Percentiles rank a stretch among this genome's conserved stretches.
These are phyloP conservation scores for Endocalyx cinctus DNA, from an alignment of 2,329 filamentous ascomycete species.

Conservation along the genomic window DNA sequence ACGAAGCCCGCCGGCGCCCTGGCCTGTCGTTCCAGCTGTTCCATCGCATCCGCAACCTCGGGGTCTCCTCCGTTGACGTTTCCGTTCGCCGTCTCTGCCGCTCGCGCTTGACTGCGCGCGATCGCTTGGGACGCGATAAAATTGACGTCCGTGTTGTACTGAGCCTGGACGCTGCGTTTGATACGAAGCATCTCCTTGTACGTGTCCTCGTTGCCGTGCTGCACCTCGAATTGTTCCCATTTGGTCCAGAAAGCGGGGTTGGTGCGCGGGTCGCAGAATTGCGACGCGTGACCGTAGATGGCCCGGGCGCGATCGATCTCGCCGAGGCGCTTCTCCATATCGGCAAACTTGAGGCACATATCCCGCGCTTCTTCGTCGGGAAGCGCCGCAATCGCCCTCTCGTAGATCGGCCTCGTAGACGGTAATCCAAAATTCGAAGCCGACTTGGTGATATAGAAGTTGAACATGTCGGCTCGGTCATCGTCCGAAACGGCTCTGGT, in stretches of 20 bases:
- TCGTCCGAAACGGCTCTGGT: conserved; percentile 93
- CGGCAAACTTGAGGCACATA: conserved; percentile 98
- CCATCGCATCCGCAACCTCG: conserved; percentile 76
- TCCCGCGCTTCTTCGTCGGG: conserved; percentile 90
- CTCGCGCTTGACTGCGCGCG: conserved; percentile 66
- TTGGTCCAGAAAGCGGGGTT: conserved; percentile 90
- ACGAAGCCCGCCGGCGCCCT: conserved; percentile 88
- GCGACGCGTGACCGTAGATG: conserved; percentile 93
- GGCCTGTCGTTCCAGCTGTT: conserved; percentile 81
- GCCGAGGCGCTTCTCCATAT: conserved; percentile 87
- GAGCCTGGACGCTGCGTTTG: conserved; percentile 93
- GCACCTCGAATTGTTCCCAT: conserved; percentile 96
- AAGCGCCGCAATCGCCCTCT: conserved; percentile 88
- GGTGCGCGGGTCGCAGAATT: conserved; percentile 94
- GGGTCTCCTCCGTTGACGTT: conserved; percentile 40
- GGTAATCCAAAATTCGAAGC: conserved; percentile 96
- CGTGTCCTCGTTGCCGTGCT: conserved; percentile 97
- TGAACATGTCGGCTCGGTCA: conserved; percentile 95
- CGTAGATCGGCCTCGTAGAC: conserved; percentile 92
- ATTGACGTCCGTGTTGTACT: conserved; percentile 98
- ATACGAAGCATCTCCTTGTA: conserved; percentile 99
- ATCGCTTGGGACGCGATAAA: conserved; percentile 96
- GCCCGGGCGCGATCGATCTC: conserved; percentile 93
- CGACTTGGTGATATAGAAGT: conserved; percentile 98
- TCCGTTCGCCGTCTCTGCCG: conserved; percentile 36